Evolutionary conservation across 345 rosid genomes (phyloP).

Genomic region (Aquilaria yunnanensis): DNA sequence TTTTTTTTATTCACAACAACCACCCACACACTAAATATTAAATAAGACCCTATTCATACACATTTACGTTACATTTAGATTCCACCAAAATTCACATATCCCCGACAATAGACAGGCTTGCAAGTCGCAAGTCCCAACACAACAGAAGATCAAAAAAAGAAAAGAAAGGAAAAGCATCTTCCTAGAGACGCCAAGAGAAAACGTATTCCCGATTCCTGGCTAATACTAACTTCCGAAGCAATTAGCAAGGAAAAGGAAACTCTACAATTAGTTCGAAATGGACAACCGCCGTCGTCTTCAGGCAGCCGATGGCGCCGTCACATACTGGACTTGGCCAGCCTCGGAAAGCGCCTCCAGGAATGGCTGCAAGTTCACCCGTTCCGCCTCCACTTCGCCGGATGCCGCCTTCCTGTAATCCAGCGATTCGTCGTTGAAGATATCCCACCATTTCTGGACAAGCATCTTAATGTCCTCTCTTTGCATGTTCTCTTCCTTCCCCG

Average conservation of each 20-base stretch:
- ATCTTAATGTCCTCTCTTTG: constrained; percentile 69
- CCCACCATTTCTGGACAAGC: constrained; percentile 79
- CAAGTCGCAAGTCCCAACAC: too few relatives aligned
- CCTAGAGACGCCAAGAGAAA: not conserved
- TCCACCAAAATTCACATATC: too few relatives aligned
- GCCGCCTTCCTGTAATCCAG: constrained; percentile 39
- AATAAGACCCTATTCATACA: too few relatives aligned
- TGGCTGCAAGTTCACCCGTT: constrained; percentile 31
- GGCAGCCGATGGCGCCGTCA: constrained; percentile 84
- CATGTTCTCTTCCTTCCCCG: constrained; percentile 78
- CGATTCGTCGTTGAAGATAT: constrained; percentile 62
- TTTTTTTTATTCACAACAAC: too few relatives aligned
- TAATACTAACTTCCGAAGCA: not conserved
- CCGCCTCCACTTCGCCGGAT: not conserved
- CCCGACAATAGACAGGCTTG: too few relatives aligned
- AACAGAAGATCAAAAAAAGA: too few relatives aligned
- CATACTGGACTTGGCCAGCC: constrained; percentile 38
- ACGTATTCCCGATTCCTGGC: not conserved
- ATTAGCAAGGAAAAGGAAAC: not conserved
- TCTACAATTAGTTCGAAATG: not conserved
- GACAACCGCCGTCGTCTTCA: too few relatives aligned
- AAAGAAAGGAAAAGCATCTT: too few relatives aligned
- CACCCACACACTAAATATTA: too few relatives aligned
- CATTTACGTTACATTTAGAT: too few relatives aligned
- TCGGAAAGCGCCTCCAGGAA: constrained; percentile 54